These are phyloP conservation scores for Excoecaria agallocha DNA, from an alignment of 345 rosid genomes.

Conservation along the genomic window DNA sequence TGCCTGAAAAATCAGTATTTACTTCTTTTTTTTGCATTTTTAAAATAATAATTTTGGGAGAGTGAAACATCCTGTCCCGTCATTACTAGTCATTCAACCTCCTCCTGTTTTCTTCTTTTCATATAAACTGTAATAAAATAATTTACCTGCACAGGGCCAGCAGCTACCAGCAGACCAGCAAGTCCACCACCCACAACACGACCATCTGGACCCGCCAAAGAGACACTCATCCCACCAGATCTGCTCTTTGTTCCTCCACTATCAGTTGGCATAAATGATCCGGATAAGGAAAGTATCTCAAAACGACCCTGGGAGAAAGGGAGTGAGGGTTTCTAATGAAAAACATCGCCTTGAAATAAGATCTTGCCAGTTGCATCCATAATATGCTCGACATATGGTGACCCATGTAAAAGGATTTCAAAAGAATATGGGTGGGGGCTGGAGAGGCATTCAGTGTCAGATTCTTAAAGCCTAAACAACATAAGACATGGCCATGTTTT, in stretches of 20 bases:
- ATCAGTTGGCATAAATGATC: conserved; percentile 69
- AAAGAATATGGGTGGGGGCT: not conserved
- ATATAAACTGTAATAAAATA: not conserved
- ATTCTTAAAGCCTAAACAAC: not conserved
- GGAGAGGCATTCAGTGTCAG: not conserved
- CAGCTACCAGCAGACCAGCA: conserved; percentile 83
- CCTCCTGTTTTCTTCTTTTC: not conserved
- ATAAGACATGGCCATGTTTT: not conserved
- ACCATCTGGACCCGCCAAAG: conserved; percentile 90
- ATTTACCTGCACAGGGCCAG: conserved; percentile 88
- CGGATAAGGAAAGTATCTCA: conserved; percentile 94
- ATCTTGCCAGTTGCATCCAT: not conserved
- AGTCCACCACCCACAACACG: conserved; percentile 93
- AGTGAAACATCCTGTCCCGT: no score
- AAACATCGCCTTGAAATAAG: not conserved
- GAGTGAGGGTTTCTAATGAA: not conserved
- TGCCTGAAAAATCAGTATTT: not conserved
- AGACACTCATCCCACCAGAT: conserved; percentile 96
- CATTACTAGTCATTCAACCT: not conserved
- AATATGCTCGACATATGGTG: not conserved
- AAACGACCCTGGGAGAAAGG: conserved; percentile 66
- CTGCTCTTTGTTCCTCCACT: conserved; percentile 76
- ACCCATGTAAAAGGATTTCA: not conserved
- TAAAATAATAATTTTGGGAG: no score
- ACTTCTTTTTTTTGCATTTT: no score